Evolutionary conservation across 345 rosid genomes (phyloP).

Genomic region (Rhodamnia rubescens): DNA sequence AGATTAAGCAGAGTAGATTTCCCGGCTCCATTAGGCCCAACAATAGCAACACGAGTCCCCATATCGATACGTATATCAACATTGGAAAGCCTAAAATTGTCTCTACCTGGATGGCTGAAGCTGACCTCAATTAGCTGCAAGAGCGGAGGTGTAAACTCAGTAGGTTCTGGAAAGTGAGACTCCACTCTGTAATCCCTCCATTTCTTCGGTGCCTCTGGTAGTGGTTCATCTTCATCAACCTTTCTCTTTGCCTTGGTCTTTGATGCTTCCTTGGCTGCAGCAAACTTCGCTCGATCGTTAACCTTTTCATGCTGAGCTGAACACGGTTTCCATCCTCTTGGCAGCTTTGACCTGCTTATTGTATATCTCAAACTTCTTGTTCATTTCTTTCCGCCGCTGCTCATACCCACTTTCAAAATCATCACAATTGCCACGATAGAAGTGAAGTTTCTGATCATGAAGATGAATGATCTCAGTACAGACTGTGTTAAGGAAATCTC

Average conservation of each 20-base stretch:
- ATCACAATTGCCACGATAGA: no score
- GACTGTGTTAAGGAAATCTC: no score
- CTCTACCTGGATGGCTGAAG: slow-evolving; percentile 78
- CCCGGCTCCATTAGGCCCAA: slow-evolving; percentile 97
- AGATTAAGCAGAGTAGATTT: slow-evolving; percentile 87
- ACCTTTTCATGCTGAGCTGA: no score
- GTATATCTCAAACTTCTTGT: no score
- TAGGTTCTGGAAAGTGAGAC: slow-evolving; percentile 96
- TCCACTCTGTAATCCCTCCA: slow-evolving; percentile 92
- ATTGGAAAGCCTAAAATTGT: slow-evolving; percentile 64
- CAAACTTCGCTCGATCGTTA: no score
- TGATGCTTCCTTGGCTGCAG: no score
- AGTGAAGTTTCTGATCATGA: no score
- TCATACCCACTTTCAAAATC: no score
- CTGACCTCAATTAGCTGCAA: slow-evolving; percentile 82
- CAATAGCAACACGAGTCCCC: slow-evolving; percentile 91
- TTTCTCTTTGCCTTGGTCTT: slow-evolving; percentile 70
- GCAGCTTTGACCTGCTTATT: no score
- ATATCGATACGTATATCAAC: slow-evolving; percentile 96
- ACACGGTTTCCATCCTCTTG: no score
- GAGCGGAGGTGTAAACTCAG: slow-evolving; percentile 87
- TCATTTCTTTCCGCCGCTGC: no score
- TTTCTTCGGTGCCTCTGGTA: slow-evolving; percentile 65
- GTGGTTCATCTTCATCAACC: slow-evolving; percentile 60
- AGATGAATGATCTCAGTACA: no score